Percentiles rank a stretch among this genome's conserved stretches.
These are phyloP conservation scores for grape (Vitis vinifera) DNA, from an alignment of 164 flowering plant genomes.

Conservation along the genomic window ASM3070453v1 NC_081811.1:3403001-3403500, in stretches of 20 bases:
- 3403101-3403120: too few species aligned
- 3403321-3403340: slow-evolving; percentile 63
- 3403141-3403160: slow-evolving; percentile 72
- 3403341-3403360: slow-evolving; percentile 29
- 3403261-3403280: neutral
- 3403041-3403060: neutral
- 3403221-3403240: slow-evolving; percentile 12
- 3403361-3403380: neutral
- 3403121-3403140: too few species aligned
- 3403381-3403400: neutral
- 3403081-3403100: neutral
- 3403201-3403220: slow-evolving; percentile 62
- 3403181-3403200: slow-evolving; percentile 33
- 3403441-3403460: slow-evolving; percentile 27
- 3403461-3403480: slow-evolving; percentile 96
- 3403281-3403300: neutral
- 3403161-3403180: slow-evolving; percentile 58
- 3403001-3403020: neutral
- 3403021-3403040: neutral
- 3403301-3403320: slow-evolving; percentile 96
- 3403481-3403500: slow-evolving; percentile 96
- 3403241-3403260: neutral
- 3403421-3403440: neutral
- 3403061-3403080: neutral
- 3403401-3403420: neutral